Base-by-base conservation (phyloP, 257 asterid species). In the Agastache rugosa region DNA sequence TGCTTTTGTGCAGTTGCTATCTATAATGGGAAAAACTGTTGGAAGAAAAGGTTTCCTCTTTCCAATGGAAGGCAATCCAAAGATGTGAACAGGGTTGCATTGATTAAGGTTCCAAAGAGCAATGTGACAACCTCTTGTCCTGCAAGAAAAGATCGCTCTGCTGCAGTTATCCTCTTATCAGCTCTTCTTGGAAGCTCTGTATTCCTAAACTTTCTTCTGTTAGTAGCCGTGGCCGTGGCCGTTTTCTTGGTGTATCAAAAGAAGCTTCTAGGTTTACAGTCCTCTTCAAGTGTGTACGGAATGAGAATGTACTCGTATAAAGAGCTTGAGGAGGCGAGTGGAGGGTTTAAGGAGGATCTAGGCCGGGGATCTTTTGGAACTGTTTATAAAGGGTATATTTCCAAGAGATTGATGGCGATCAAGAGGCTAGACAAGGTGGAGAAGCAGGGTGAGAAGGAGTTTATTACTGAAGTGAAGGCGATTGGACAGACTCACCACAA, bases 401-500 rank as follows among this genome's bases (percentile, higher is more conserved):
- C 81, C 0, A 77, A 71, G 27, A 72, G 39, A 17, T 10, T 9
- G 0, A 23, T 84, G 2, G 91, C 87, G 0, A 85, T 89, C 42
- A 89, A 87, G 83, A 85, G 75, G n/a, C 61, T 89, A 22, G 80
- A 84, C 1, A 68, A 53, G 34, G 54, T 81, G 0, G 80, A 80
- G 41, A 41, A 59, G 73, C 87, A 87, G 39, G 59, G 84, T 0
- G 90, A 86, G 14, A 79, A 74, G 67, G 93, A 86, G 81, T 88
- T 88, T 71, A 76, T 16, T 22, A 78, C 88, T 1, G 94, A 88
- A 63, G 83, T 88, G 6, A 68, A 71, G 5, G 81, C 77, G 19
- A 86, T 88, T 8, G 89, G 93, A 25, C 82, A 42, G 27, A 87
- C 86, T 20, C 87, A 84, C 53, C 91, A 89, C 76, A 87, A 85